A percentile compares a stretch with the other conserved stretches of the same genome.
These are phyloP conservation scores for Zymoseptoria ardabiliae DNA, from an alignment of 2,329 filamentous ascomycete species.

Conservation along the genomic window DNA sequence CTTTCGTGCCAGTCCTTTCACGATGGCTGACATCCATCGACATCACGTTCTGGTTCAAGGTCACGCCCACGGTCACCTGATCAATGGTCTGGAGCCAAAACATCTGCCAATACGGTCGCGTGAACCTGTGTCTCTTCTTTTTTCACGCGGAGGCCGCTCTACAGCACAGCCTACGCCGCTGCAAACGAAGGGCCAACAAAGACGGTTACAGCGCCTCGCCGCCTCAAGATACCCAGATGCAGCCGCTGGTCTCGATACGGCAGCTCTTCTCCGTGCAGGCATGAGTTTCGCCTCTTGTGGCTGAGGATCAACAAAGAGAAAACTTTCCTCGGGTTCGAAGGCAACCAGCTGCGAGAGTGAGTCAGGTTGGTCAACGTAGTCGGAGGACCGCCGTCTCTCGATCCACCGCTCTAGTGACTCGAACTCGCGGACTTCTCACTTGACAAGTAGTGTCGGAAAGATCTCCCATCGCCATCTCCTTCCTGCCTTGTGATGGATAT, in stretches of 20 bases:
- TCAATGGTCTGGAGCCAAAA: not conserved
- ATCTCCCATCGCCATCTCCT: not conserved
- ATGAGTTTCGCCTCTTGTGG: not conserved
- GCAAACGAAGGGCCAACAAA: not conserved
- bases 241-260: not conserved
- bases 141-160: not conserved
- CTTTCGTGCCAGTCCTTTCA: not conserved
- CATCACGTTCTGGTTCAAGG: not conserved
- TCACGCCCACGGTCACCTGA: not conserved
- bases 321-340: not conserved
- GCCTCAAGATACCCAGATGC: not conserved
- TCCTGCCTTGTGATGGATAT: not conserved
- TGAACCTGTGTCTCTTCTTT: not conserved
- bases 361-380: not conserved
- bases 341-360: not conserved
- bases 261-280: not conserved
- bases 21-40: no score
- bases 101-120: not conserved
- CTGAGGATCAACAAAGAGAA: not conserved
- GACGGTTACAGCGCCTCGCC: not conserved
- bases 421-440: not conserved
- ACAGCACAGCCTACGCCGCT: not conserved
- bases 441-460: not conserved
- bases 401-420: not conserved
- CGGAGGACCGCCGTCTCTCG: not conserved